These are phyloP conservation scores for Ascomycota sp. DNA, from an alignment of 2,329 filamentous ascomycete genomes.

Conservation along the genomic window DNA sequence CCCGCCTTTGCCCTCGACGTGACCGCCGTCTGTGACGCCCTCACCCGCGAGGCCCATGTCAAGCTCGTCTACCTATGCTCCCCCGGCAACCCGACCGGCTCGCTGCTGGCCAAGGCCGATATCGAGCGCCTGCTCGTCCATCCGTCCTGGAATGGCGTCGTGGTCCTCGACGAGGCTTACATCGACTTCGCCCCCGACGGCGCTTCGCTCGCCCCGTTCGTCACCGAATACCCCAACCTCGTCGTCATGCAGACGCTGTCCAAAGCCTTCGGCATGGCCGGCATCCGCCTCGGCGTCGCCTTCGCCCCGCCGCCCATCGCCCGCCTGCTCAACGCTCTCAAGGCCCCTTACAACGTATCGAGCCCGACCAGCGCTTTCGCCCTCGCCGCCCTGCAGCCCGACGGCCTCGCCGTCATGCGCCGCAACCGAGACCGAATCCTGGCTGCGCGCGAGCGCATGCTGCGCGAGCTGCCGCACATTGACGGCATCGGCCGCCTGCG, in stretches of 20 bases:
- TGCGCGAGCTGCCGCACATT: slow-evolving; percentile 53
- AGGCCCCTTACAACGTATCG: slow-evolving; percentile 90
- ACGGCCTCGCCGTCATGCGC: slow-evolving; percentile 55
- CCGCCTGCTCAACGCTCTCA: slow-evolving; percentile 67
- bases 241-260: slow-evolving; percentile 98
- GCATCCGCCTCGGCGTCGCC: slow-evolving; percentile 73
- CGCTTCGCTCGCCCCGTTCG: slow-evolving; percentile 76
- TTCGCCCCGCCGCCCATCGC: slow-evolving; percentile 64
- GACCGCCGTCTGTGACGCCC: slow-evolving; percentile 40
- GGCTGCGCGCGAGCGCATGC: slow-evolving; percentile 54
- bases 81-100: slow-evolving; percentile 83
- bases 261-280: slow-evolving; percentile 90
- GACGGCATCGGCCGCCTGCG: slow-evolving; percentile 61
- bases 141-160: slow-evolving; percentile 84
- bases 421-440: slow-evolving; percentile 49
- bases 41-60: slow-evolving; percentile 41
- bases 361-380: slow-evolving; percentile 74
- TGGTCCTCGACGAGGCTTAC: slow-evolving; percentile 90
- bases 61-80: slow-evolving; percentile 89
- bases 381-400: slow-evolving; percentile 43
- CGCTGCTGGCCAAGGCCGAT: slow-evolving; percentile 54
- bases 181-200: slow-evolving; percentile 68
- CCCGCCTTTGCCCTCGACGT: slow-evolving; percentile 59
- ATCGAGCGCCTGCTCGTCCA: slow-evolving; percentile 58
- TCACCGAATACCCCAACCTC: slow-evolving; percentile 79